phyloP scores from a whole-genome alignment of 1,284 basidiomycete species.

The Sanghuangporus sanghuang region DNA sequence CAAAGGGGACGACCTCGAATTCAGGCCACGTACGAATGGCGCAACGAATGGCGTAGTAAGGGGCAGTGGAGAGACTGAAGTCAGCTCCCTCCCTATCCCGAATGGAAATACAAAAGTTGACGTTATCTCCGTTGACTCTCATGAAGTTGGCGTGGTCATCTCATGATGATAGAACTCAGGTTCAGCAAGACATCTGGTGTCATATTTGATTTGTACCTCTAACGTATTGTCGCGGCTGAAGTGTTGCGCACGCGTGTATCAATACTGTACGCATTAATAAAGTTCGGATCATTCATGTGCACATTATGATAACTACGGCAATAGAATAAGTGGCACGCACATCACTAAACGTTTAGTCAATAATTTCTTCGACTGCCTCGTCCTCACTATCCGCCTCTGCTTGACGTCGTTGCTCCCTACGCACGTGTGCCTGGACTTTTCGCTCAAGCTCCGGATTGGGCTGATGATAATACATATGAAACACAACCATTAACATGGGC shows the following conservation, averaged over 20 bases:
- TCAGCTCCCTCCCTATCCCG: background rate
- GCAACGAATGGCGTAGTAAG: background rate
- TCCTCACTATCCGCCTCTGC: slow-evolving; percentile 44
- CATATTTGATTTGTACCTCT: too few relatives aligned
- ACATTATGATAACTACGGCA: background rate
- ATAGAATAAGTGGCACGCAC: background rate
- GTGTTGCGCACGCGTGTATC: too few relatives aligned
- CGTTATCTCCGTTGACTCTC: background rate
- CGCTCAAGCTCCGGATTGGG: slow-evolving; percentile 54
- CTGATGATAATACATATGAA: background rate
- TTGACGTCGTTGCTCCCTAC: slow-evolving; percentile 43
- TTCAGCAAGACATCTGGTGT: too few relatives aligned
- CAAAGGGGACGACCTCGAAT: background rate
- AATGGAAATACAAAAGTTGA: background rate
- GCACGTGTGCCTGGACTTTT: slow-evolving; percentile 49
- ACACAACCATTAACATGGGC: background rate
- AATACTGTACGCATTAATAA: too few relatives aligned
- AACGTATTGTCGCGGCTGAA: too few relatives aligned
- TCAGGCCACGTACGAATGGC: background rate
- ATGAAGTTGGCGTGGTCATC: background rate
- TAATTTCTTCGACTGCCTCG: slow-evolving; percentile 58
- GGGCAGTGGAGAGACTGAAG: background rate
- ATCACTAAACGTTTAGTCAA: slow-evolving; percentile 40
- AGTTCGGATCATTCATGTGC: background rate
- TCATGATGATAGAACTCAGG: background rate